These are phyloP conservation scores for Trypanosoma vivax DNA, from an alignment of 208 protist species.

Conservation along the genomic window DNA sequence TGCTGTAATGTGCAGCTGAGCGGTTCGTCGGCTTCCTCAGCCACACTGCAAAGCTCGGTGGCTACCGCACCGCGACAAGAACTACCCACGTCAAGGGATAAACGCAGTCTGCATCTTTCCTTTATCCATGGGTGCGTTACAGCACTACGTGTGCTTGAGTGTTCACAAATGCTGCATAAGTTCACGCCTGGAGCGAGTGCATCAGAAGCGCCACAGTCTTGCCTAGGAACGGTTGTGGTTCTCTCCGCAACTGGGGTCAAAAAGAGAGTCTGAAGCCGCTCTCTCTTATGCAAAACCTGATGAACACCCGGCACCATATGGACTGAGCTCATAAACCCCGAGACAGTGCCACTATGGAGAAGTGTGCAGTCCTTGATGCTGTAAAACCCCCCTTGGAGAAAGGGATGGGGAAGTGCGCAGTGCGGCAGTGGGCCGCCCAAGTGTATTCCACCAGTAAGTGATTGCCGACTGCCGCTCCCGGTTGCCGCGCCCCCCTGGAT, in stretches of 20 bases:
- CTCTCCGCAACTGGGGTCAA: background rate
- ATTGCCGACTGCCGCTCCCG: background rate
- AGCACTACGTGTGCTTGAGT: background rate
- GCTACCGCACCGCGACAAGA: background rate
- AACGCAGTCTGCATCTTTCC: slow-evolving; percentile 7
- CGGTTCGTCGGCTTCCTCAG: background rate
- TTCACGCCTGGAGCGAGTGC: background rate
- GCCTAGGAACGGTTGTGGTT: background rate
- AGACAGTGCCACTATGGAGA: slow-evolving; percentile 14
- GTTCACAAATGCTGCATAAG: background rate
- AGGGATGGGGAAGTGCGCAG: slow-evolving; percentile 12
- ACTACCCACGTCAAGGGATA: slow-evolving; percentile 6
- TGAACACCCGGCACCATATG: slow-evolving; percentile 14
- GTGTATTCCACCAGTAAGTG: background rate
- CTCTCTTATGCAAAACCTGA: slow-evolving; percentile 12
- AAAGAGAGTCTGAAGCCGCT: slow-evolving; percentile 23
- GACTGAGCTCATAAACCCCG: slow-evolving; percentile 7
- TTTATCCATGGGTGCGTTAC: slow-evolving; percentile 10
- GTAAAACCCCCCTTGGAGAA: slow-evolving; percentile 19
- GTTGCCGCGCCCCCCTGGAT: background rate
- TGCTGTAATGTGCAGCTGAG: background rate
- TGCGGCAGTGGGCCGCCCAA: background rate
- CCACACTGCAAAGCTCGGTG: background rate
- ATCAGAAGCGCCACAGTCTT: background rate
- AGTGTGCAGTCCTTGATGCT: slow-evolving; percentile 7